phyloP scores from a whole-genome alignment of 2,329 filamentous ascomycete genomes.

The Beauveria australis region DNA sequence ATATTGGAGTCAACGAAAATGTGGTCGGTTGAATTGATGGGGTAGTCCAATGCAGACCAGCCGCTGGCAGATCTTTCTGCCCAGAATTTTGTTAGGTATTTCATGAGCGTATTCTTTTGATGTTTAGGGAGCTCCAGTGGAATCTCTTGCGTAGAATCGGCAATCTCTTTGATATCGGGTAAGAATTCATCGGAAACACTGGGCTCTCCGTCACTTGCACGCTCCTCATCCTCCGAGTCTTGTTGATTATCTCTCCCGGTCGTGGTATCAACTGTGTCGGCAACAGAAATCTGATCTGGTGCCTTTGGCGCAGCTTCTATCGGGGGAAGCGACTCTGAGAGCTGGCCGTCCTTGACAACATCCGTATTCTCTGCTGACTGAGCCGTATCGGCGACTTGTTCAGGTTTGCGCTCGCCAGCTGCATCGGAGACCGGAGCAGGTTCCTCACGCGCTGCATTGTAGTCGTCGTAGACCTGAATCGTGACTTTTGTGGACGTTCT shows the following conservation, averaged over 20 bases:
- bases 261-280: constrained; percentile 22
- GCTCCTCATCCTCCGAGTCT: constrained; percentile 61
- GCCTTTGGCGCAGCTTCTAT: constrained; percentile 16
- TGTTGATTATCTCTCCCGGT: constrained; percentile 36
- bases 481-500: constrained; percentile 90
- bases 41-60: constrained; percentile 89
- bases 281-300: constrained; percentile 19
- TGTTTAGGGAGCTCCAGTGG: constrained; percentile 78
- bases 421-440: constrained; percentile 58
- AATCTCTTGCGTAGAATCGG: constrained; percentile 52
- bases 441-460: constrained; percentile 86
- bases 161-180: constrained; percentile 53
- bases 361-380: background rate
- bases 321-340: constrained; percentile 17
- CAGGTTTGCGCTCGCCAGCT: constrained; percentile 20
- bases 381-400: constrained; percentile 14
- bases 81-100: constrained; percentile 96
- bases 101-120: constrained; percentile 87
- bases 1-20: constrained; percentile 96
- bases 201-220: constrained; percentile 63
- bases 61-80: constrained; percentile 93
- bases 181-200: constrained; percentile 61
- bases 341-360: constrained; percentile 12
- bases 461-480: constrained; percentile 90
- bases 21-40: constrained; percentile 78